These are phyloP conservation scores for Plasmodium vinckei DNA, from an alignment of 169 alveolate species.

Conservation along the genomic window DNA sequence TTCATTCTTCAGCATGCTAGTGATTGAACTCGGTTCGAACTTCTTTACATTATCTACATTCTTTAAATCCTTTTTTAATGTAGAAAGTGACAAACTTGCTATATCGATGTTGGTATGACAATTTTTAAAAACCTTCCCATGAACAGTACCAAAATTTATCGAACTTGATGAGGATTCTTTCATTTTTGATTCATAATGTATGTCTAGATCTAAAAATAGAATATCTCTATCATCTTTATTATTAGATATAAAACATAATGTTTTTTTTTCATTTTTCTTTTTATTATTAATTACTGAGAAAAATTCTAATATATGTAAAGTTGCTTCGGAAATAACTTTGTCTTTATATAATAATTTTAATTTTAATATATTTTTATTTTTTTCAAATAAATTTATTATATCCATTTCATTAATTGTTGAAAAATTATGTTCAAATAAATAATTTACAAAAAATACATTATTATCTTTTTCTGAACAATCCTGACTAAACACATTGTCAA, in stretches of 20 bases:
- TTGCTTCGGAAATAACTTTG: conserved; percentile 49
- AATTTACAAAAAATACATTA: conserved; percentile 15
- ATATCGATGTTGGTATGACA: too few species aligned
- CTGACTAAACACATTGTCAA: neutral
- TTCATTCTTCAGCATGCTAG: too few species aligned
- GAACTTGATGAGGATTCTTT: neutral
- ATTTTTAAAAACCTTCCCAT: conserved; percentile 5
- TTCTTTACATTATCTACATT: neutral
- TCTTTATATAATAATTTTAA: conserved; percentile 12
- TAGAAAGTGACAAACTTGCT: neutral
- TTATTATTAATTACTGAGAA: conserved; percentile 35
- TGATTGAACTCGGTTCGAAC: neutral
- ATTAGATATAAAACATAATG: conserved; percentile 26
- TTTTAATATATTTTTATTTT: conserved; percentile 42
- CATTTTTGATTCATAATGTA: conserved; percentile 32
- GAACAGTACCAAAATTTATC: conserved; percentile 27
- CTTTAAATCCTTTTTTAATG: neutral
- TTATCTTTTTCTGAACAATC: neutral
- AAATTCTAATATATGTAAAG: conserved; percentile 58
- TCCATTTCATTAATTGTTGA: conserved; percentile 67
- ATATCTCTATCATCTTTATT: conserved; percentile 13
- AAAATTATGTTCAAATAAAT: conserved; percentile 44
- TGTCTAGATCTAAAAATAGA: conserved; percentile 62
- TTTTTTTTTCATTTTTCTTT: conserved; percentile 50
- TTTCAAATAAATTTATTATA: conserved; percentile 45